Base-by-base conservation (phyloP, 805 yeast genomes). In the Brettanomyces naardenensis region DNA sequence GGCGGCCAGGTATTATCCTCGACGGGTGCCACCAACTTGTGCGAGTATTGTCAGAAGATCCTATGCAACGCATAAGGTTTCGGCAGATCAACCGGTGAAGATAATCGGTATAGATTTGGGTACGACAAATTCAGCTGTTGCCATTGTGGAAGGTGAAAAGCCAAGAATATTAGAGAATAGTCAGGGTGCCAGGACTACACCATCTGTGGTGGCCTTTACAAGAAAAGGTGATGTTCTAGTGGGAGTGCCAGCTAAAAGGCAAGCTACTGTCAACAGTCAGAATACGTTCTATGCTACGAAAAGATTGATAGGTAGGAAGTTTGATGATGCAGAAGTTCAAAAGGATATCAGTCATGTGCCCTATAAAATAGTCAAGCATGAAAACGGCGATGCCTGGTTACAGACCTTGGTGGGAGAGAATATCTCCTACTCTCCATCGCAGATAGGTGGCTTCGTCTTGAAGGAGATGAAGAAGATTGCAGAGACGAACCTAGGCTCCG, bases 391-490 rank as follows among this genome's bases (percentile, higher is more conserved):
- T 60, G 96, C 96, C 41, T 88, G 96, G 95, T 78, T 88, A 41
- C 87, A 86, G 70, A 55, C 62, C 3, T 88, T 94, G 45, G 44
- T 45, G 9, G 52, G 51, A 1, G 76, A 87, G 52, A 94, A 90
- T 51, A 76, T 83, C 62, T 67, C 70, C 46, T 89, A 88, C 73
- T 88, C 96, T 36, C 97, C 97, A 39, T 89, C 94, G 42, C 96
- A 88, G 66, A 84, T 88, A 53, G 96, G 96, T 57, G 95, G 96
- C 40, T 85, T 88, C 58, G 73, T 88, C 39, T 73, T 88, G 56
- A 81, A 82, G 73, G 87, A 89, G 71, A 88, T 88, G 96, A 89
- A 87, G 76, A 89, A 80, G 66, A 84, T 95, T 44, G 95, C 96
- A 44, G 95, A 87, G 64, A 73, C 74, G 40, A 76, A 81, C 66